Evolutionary conservation across 2,329 filamentous ascomycete species (phyloP).

Genomic region (Colletotrichum tropicicola): DNA sequence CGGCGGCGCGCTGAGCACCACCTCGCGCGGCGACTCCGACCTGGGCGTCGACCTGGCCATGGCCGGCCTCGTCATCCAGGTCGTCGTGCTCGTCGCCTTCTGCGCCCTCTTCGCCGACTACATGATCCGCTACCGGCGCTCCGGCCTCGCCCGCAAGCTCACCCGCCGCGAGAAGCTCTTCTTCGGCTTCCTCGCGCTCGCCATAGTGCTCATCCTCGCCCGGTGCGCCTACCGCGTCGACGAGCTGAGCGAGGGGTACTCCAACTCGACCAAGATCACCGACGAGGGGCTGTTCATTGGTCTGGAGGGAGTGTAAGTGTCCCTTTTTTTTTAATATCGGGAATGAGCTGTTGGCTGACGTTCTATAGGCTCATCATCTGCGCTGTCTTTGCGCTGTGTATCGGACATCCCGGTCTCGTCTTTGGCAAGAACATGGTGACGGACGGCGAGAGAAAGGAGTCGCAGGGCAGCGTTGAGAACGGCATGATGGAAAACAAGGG

Average conservation of each 20-base stretch:
- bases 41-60: constrained; percentile 48
- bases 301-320: constrained; percentile 57
- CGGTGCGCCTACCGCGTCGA: constrained; percentile 71
- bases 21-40: constrained; percentile 53
- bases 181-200: constrained; percentile 57
- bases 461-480: constrained; percentile 12
- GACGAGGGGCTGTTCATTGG: constrained; percentile 61
- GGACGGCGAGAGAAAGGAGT: constrained; percentile 7
- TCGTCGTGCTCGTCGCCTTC: constrained; percentile 63
- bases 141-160: constrained; percentile 24
- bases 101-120: constrained; percentile 57
- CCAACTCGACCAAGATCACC: constrained; percentile 58
- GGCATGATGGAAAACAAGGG: constrained; percentile 10
- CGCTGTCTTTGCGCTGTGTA: constrained; percentile 45
- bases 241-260: constrained; percentile 71
- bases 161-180: constrained; percentile 51
- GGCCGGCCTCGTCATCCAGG: constrained; percentile 66
- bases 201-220: constrained; percentile 67
- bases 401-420: constrained; percentile 53
- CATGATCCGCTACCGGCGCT: constrained; percentile 46
- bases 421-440: constrained; percentile 32
- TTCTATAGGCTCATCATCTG: constrained; percentile 45
- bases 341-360: background rate
- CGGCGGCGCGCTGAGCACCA: constrained; percentile 60
- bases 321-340: background rate